Evolutionary conservation across 805 yeast genomes (phyloP).

Genomic region (Candida peoriensis): DNA sequence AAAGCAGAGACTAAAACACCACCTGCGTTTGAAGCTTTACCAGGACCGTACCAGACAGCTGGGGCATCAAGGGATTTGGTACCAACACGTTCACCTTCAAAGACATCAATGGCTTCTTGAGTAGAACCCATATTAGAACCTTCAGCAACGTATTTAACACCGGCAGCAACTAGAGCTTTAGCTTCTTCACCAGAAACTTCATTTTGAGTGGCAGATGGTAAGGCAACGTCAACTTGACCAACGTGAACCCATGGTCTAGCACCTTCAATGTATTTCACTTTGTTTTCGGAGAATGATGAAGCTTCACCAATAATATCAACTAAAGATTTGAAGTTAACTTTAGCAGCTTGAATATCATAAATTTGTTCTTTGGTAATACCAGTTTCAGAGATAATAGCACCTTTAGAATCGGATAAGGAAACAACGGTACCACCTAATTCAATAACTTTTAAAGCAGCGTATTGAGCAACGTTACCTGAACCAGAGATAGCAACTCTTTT

Average conservation of each 20-base stretch:
- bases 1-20: slow-evolving; percentile 99
- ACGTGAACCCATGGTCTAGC: slow-evolving; percentile 96
- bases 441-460: slow-evolving; percentile 94
- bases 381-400: slow-evolving; percentile 68
- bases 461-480: slow-evolving; percentile 98
- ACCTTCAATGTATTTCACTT: slow-evolving; percentile 81
- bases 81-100: slow-evolving; percentile 71
- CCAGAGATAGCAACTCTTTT: slow-evolving; percentile 97
- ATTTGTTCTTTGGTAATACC: slow-evolving; percentile 87
- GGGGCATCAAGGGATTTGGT: slow-evolving; percentile 36
- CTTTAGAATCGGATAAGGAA: slow-evolving; percentile 92
- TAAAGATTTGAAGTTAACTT: slow-evolving; percentile 71
- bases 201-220: slow-evolving; percentile 98
- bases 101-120: slow-evolving; percentile 91
- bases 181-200: slow-evolving; percentile 98
- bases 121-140: slow-evolving; percentile 99
- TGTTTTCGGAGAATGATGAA: slow-evolving; percentile 49
- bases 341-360: slow-evolving; percentile 68
- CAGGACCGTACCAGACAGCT: slow-evolving; percentile 97
- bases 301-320: slow-evolving; percentile 57
- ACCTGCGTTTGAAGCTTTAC: slow-evolving; percentile 99
- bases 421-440: slow-evolving; percentile 96
- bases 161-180: slow-evolving; percentile 85
- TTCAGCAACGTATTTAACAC: slow-evolving; percentile 92
- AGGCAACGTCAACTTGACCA: slow-evolving; percentile 89